Base-by-base conservation (phyloP, 208 protist species). In the Plasmodiophora brassicae region DNA sequence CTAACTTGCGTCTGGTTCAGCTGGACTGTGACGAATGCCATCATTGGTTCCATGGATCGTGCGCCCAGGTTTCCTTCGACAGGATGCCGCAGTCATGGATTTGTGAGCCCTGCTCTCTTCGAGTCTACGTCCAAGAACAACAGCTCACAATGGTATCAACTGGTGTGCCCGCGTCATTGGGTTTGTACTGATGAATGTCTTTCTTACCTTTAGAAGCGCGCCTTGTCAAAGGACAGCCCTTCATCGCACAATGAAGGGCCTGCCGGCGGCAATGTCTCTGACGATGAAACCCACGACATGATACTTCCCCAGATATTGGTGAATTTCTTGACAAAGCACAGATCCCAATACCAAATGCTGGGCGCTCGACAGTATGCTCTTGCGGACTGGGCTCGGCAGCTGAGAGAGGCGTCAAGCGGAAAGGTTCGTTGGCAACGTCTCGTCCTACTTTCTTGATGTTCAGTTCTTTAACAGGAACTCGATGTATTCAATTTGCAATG, bases 21-120 rank as follows among this genome's bases (percentile, higher is more conserved):
- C n/a, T 78, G 5, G 65, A 78, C 65, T 78, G 65, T 78, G 65
- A 78, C n/a, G 65, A 78, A 38, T 78, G 65, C 41, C 65, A 78
- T 78, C n/a, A 78, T 5, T 78, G 65, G 65, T 78, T 78, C 41
- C 65, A 78, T 32, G 65, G 65, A 38, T 44, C 32, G 20, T 78
- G 65, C n/a, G 65, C 41, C 41, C 14, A 78, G 5, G 41, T 78
- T 38, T 44, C 5, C n/a, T n/a, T 5, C 20, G 65, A 32, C 5
- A 78, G 41, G 5, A 78, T 78, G 10, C 65, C 65, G 32, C 32
- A 78, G 41, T 78, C 65, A 5, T 78, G 65, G 65, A 78, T 78
- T 32, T 78, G 65, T 32, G 65, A n/a, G 10, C 41, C 65, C 32
- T 78, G 65, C 65, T 14, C 10, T 8, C 65, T 78, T 32, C 5